Percentiles rank a stretch among this genome's conserved stretches.
Conservation (phyloP, 768 basidiomycete species). For the Leccinellum albellum region DNA sequence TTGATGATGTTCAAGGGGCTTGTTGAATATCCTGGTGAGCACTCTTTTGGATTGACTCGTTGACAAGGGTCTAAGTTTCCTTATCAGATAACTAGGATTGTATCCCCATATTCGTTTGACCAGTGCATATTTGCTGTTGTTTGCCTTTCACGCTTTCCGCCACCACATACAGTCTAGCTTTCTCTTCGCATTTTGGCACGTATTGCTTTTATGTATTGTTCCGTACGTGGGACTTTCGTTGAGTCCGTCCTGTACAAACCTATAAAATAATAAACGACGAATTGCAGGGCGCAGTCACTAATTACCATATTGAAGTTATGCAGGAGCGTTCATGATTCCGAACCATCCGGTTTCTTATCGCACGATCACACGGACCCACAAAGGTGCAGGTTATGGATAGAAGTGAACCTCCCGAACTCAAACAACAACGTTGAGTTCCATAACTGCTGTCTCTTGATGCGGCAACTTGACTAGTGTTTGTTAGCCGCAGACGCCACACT, state of each 20-base stretch:
- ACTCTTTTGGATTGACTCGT: neutral
- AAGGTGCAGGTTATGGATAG: neutral
- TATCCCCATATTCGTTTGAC: slow-evolving; percentile 10
- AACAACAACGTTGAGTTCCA: slow-evolving; percentile 1
- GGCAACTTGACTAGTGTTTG: neutral
- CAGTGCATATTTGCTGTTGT: neutral
- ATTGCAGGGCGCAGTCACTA: neutral
- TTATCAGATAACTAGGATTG: neutral
- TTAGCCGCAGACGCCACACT: neutral
- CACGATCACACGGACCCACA: neutral
- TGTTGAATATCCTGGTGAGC: slow-evolving; percentile 17
- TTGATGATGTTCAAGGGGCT: slow-evolving; percentile 19
- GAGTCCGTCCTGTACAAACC: neutral
- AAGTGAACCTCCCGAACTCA: slow-evolving; percentile 3
- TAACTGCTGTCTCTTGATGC: neutral
- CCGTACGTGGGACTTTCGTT: neutral
- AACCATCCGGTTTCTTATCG: neutral
- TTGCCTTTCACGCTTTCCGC: neutral
- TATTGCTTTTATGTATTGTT: slow-evolving; percentile 5
- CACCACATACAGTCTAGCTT: neutral
- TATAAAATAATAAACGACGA: slow-evolving; percentile 2
- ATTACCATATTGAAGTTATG: neutral
- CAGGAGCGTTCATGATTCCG: neutral
- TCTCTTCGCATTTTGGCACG: slow-evolving; percentile 4
- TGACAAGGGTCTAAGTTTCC: neutral